Percentiles rank a stretch among this genome's conserved stretches.
Conservation (phyloP, 768 basidiomycete genomes). For the Cystobasidium ongulense region DNA sequence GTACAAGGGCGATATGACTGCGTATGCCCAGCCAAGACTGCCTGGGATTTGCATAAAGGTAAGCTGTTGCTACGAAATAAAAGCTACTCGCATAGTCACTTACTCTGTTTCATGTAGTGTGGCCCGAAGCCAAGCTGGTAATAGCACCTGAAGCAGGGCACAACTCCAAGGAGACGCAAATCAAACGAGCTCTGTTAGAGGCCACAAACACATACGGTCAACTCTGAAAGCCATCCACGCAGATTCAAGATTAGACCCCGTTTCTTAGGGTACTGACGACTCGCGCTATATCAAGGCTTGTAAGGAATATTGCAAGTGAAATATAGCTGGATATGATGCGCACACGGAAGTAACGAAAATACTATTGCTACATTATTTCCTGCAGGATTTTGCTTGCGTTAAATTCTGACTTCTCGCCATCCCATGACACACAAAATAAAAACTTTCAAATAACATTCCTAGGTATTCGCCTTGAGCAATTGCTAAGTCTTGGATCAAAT, state of each 20-base stretch:
- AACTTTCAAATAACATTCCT: not conserved
- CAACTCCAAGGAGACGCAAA: constrained; percentile 67
- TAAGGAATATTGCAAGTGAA: not conserved
- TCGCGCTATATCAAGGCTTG: not conserved
- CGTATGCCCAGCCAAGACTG: constrained; percentile 59
- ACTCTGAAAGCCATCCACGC: not conserved
- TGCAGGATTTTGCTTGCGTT: not conserved
- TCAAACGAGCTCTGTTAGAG: constrained; percentile 60
- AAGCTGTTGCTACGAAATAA: constrained; percentile 32
- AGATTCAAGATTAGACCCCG: not conserved
- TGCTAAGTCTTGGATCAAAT: not conserved
- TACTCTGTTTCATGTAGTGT: not conserved
- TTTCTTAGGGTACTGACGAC: no score
- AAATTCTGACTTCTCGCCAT: not conserved
- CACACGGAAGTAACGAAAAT: not conserved
- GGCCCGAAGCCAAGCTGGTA: constrained; percentile 67
- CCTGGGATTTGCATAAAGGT: constrained; percentile 39
- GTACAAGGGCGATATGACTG: constrained; percentile 63
- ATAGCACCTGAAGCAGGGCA: constrained; percentile 75
- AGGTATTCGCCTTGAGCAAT: not conserved
- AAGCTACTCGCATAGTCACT: constrained; percentile 45
- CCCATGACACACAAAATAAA: not conserved
- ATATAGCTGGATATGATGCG: not conserved
- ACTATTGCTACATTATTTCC: not conserved
- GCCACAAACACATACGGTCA: constrained; percentile 32